Evolutionary conservation across 495 filamentous ascomycete species (phyloP), one percentile per base, ranked within the genome.

Genomic region (Hypoxylon intermedium): DNA sequence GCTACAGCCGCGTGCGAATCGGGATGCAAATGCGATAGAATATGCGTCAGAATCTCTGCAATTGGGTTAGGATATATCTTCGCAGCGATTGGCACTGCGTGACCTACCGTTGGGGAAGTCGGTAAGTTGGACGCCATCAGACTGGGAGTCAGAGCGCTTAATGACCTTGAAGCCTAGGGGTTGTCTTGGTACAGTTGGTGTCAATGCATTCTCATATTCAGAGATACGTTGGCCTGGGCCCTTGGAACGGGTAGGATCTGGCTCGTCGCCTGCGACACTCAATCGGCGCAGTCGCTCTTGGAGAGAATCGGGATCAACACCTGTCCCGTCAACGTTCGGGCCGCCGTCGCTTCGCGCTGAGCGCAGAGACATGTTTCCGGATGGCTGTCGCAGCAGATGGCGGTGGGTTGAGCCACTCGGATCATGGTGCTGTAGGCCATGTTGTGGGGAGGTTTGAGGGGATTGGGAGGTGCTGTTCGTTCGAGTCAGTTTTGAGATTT

Each of bases 11-110:
- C 85, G 42, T 96, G 82, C 5, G 91, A 89, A 44, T 88, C 81
- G 7, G 92, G 89, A 11, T 91, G 85, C 31, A 97, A 75, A 75
- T 97, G 89, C 24, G 93, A 96, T 1, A 97, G 73, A n/a, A 94
- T 87, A 65, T 97, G 92, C 7, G 89, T 96, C 65, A 97, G 68
- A 46, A 96, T 87, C 83, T 97, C 92, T 97, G 69, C 45, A 55
- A 58, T 33, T 33, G 19, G 41, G 58, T 58, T 53, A 59, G 68
- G 78, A 6, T 31, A 11, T 44, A 28, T 18, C 20, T 19, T 30
- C 12, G 19, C 47, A 33, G 23, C 38, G 11, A 23, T 46, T 7
- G 77, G n/a, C n/a, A n/a, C n/a, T n/a, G n/a, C n/a, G n/a, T n/a
- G n/a, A n/a, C 83, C 53, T 78, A 94, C 92, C 92, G 76, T 95